These are phyloP conservation scores for Conringia planisiliqua DNA, from an alignment of 345 rosid species.

Conservation along the genomic window DNA sequence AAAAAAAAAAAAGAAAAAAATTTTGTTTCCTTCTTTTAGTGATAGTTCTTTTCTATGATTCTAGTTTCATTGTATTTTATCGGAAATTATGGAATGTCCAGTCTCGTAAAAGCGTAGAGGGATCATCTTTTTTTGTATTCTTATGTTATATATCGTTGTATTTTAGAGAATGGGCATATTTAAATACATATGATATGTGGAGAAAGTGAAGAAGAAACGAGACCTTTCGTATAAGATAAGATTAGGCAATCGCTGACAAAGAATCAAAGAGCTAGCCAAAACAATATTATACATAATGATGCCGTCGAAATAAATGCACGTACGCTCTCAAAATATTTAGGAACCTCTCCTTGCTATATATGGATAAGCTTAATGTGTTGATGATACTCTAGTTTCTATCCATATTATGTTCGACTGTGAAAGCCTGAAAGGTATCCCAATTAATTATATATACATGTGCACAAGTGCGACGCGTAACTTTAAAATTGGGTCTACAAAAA, in stretches of 20 bases:
- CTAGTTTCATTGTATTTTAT: neutral
- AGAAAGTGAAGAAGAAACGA: constrained; percentile 24
- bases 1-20: no score
- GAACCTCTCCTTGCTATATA: constrained; percentile 13
- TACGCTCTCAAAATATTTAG: neutral
- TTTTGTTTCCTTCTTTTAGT: neutral
- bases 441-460: neutral
- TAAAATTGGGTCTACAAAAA: neutral
- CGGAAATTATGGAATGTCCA: neutral
- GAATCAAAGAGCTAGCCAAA: constrained; percentile 8
- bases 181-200: constrained; percentile 5
- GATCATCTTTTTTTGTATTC: neutral
- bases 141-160: neutral
- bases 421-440: neutral
- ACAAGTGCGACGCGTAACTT: neutral
- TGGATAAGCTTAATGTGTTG: constrained; percentile 16
- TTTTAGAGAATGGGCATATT: neutral
- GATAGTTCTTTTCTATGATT: no score
- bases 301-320: constrained; percentile 9
- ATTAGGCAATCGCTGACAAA: constrained; percentile 4
- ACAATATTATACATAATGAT: neutral
- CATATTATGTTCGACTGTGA: neutral
- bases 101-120: neutral
- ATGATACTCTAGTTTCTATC: neutral
- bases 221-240: constrained; percentile 34